Percentiles rank a stretch among this genome's conserved stretches.
These are phyloP conservation scores for Microstegium vimineum DNA, from an alignment of 176 grass and related monocot species.

Conservation along the genomic window DNA sequence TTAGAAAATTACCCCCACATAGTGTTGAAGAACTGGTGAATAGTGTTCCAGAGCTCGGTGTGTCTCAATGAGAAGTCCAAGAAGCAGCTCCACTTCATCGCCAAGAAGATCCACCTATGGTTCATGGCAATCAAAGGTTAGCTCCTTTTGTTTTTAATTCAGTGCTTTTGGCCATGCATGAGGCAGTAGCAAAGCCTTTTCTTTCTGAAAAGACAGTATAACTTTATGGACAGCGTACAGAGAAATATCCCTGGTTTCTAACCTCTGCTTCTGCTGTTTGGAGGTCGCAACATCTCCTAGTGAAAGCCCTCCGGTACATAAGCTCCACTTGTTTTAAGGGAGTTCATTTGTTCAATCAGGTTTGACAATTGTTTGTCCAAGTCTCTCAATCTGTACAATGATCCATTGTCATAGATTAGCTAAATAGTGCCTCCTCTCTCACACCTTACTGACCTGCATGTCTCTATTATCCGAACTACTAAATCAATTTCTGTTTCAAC, in stretches of 20 bases:
- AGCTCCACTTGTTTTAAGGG: conserved; percentile 48
- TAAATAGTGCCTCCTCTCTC: neutral
- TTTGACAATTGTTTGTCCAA: too few species aligned
- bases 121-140: neutral
- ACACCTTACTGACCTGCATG: neutral
- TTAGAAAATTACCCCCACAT: conserved; percentile 42
- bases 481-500: neutral
- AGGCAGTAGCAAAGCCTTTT: neutral
- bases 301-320: conserved; percentile 49
- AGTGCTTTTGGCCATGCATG: neutral
- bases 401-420: neutral
- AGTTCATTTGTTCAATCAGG: too few species aligned
- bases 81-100: too few species aligned
- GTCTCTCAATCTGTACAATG: neutral
- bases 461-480: neutral
- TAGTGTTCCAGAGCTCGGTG: conserved; percentile 40
- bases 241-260: too few species aligned
- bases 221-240: neutral
- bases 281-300: neutral
- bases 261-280: too few species aligned
- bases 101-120: neutral
- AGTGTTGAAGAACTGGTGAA: conserved; percentile 42
- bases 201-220: neutral
- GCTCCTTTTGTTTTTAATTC: neutral
- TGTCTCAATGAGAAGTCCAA: conserved; percentile 4